These are phyloP conservation scores for Fusarium sp. DNA, from an alignment of 2,329 filamentous ascomycete genomes.

Conservation along the genomic window DNA sequence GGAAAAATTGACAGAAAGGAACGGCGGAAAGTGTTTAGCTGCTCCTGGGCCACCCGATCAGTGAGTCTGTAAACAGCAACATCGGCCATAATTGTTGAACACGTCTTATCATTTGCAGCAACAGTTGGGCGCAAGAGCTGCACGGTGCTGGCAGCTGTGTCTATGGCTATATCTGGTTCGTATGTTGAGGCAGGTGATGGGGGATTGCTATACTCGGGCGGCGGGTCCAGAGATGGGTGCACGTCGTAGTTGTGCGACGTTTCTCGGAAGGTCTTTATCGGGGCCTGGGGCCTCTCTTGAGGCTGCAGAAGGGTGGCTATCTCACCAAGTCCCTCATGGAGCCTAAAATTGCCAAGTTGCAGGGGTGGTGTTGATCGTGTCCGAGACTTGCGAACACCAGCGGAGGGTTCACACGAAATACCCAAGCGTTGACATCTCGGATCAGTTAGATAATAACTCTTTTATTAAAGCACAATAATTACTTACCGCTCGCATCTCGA, in stretches of 20 bases:
- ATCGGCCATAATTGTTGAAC: constrained; percentile 5
- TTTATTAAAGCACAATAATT: neutral
- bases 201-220: constrained; percentile 5
- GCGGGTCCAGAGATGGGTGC: neutral
- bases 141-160: constrained; percentile 17
- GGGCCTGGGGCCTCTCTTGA: neutral
- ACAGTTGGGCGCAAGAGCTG: constrained; percentile 20
- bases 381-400: constrained; percentile 51
- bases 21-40: constrained; percentile 26
- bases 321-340: constrained; percentile 49
- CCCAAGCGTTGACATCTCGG: constrained; percentile 57
- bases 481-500: constrained; percentile 55
- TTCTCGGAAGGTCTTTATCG: no score
- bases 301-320: constrained; percentile 48
- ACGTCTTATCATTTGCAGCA: neutral
- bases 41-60: constrained; percentile 18
- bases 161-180: constrained; percentile 26
- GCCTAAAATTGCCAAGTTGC: neutral
- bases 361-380: constrained; percentile 17
- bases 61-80: constrained; percentile 17
- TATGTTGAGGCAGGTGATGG: neutral
- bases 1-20: constrained; percentile 46
- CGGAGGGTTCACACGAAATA: constrained; percentile 58
- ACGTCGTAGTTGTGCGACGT: no score
- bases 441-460: neutral